phyloP scores from a whole-genome alignment of 2,329 filamentous ascomycete genomes.

The Apiospora koreana region DNA sequence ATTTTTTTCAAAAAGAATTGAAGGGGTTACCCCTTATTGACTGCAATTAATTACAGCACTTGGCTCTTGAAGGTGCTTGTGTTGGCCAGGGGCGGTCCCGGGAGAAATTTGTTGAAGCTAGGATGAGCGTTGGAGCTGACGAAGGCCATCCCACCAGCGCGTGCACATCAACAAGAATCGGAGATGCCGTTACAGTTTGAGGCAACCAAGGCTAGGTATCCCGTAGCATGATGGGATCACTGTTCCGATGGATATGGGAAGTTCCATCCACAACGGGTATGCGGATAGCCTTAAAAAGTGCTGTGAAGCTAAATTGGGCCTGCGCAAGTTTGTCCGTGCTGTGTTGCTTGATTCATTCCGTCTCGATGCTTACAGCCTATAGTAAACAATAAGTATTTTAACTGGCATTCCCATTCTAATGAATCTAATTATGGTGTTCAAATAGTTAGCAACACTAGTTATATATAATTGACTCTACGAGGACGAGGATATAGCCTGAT shows the following conservation, averaged over 20 bases:
- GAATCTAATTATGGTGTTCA: not conserved
- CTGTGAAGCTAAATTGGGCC: slow-evolving; percentile 6
- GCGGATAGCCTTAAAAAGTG: slow-evolving; percentile 7
- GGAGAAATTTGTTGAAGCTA: not conserved
- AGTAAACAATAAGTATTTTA: not conserved
- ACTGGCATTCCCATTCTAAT: not conserved
- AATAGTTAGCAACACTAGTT: not conserved
- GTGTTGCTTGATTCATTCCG: not conserved
- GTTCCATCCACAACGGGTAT: slow-evolving; percentile 8
- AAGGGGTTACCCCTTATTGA: not conserved
- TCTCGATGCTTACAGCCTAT: not conserved
- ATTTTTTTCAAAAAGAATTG: not conserved
- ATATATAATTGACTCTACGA: not conserved
- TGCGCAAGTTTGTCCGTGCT: not conserved
- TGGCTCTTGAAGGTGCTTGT: not conserved
- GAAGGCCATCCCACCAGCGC: not conserved
- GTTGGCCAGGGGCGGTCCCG: not conserved
- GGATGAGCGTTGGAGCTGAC: not conserved
- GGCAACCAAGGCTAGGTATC: not conserved
- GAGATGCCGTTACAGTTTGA: slow-evolving; percentile 14
- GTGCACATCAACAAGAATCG: slow-evolving; percentile 10
- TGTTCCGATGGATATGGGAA: slow-evolving; percentile 2
- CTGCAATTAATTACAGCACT: not conserved
- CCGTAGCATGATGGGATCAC: slow-evolving; percentile 4
- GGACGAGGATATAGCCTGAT: no score